A percentile compares a stretch with the other conserved stretches of the same genome.
phyloP scores from a whole-genome alignment of 352 stramenopile genomes.

The Aphanomyces euteiches region DNA sequence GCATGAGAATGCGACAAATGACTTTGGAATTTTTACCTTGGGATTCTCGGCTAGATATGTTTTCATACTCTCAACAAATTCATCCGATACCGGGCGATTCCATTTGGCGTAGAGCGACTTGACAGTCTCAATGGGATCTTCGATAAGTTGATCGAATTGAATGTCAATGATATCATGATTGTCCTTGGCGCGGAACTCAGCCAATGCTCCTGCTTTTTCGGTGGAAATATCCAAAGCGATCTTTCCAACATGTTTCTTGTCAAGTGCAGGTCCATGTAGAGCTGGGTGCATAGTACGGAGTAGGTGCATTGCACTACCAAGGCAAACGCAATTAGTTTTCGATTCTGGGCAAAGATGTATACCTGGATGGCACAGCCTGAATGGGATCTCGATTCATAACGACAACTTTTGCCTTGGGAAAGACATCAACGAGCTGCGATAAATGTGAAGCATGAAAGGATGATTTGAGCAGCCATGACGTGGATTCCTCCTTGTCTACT shows the following conservation, averaged over 20 bases:
- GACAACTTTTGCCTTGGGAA: conserved; percentile 21
- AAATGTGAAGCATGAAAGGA: conserved; percentile 24
- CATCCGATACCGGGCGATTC: conserved; percentile 18
- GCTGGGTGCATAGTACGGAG: conserved; percentile 21
- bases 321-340: neutral
- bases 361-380: conserved; percentile 29
- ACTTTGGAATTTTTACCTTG: conserved; percentile 16
- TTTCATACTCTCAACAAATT: conserved; percentile 22
- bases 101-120: conserved; percentile 28
- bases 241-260: conserved; percentile 23
- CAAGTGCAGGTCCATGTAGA: conserved; percentile 1
- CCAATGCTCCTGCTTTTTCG: conserved; percentile 14
- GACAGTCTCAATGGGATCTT: conserved; percentile 26
- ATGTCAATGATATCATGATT: conserved; percentile 6
- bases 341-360: neutral
- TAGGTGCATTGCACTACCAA: conserved; percentile 20
- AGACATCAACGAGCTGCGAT: conserved; percentile 4
- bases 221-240: conserved; percentile 21
- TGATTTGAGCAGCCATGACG: conserved; percentile 28
- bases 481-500: neutral
- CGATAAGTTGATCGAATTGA: conserved; percentile 24
- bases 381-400: conserved; percentile 24
- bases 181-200: neutral
- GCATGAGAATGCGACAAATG: neutral
- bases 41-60: conserved; percentile 27